These are phyloP conservation scores for Cordyceps cicadae DNA, from an alignment of 2,329 filamentous ascomycete genomes.

Conservation along the genomic window DNA sequence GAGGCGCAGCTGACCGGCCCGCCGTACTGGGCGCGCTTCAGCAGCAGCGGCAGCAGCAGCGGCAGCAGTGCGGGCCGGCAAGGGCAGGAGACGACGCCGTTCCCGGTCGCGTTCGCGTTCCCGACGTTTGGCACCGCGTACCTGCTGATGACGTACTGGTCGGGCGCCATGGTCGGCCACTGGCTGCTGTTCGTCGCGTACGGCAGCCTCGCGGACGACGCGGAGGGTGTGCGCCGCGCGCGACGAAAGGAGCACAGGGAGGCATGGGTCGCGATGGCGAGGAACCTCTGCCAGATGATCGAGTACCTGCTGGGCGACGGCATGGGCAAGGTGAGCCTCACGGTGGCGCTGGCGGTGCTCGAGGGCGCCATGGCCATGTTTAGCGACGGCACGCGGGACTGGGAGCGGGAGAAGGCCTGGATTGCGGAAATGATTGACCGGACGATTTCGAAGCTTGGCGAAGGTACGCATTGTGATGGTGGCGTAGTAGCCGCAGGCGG, in stretches of 20 bases:
- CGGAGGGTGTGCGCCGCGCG: not conserved
- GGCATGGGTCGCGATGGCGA: constrained; percentile 2
- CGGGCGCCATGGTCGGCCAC: constrained; percentile 7
- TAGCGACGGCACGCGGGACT: not conserved
- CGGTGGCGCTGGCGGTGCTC: not conserved
- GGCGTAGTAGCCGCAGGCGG: not conserved
- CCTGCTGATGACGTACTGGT: constrained; percentile 13
- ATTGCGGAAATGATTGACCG: not conserved
- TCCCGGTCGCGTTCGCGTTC: constrained; percentile 8
- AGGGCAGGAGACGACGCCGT: constrained; percentile 6
- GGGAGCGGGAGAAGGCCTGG: constrained; percentile 1
- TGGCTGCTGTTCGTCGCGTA: constrained; percentile 1
- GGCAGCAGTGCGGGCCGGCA: too few species aligned
- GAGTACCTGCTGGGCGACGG: constrained; percentile 7
- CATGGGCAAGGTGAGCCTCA: not conserved
- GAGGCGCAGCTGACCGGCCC: not conserved
- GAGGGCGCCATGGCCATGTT: constrained; percentile 4
- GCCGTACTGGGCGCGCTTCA: constrained; percentile 6
- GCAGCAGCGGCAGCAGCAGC: too few species aligned
- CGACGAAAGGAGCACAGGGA: not conserved
- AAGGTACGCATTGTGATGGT: not conserved
- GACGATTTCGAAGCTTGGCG: not conserved
- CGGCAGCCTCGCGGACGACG: constrained; percentile 1
- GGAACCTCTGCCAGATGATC: constrained; percentile 12
- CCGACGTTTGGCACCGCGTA: constrained; percentile 5